Base-by-base conservation (phyloP, 2,329 filamentous ascomycete genomes). In the Phoma sp. region DNA sequence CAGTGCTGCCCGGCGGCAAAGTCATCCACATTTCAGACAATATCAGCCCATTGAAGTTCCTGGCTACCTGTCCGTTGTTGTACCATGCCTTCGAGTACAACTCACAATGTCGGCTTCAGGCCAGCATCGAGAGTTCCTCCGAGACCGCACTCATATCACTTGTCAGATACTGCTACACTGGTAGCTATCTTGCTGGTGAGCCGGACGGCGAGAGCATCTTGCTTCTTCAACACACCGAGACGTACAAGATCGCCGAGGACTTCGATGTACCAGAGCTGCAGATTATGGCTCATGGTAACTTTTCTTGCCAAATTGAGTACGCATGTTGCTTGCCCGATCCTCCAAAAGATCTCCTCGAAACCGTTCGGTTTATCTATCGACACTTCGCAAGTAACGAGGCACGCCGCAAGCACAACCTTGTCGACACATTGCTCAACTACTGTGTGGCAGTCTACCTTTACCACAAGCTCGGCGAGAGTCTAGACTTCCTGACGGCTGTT, bases 391-490 rank as follows among this genome's bases (percentile, higher is more conserved):
- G 57, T 18, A 37, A 62, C 3, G 43, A 73, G 36, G 57, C 62
- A 15, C 60, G 63, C 28, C 54, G 60, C 39, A 58, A 68, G 26
- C 60, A 67, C 21, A 57, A 63, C 15, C 62, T 80, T 4, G 57
- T 77, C 7, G 70, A 77, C 34, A 74, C 72, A 0, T 64, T 80
- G 14, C 65, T 78, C 42, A 72, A 78, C 57, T 80, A 80, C 61
- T 80, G 77, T 53, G 67, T 80, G 17, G 65, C 68, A 6, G 67
- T 64, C 23, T 79, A 77, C 57, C 30, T 62, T 3, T 67, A 69
- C 21, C 77, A 80, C 53, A 58, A 60, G 14, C 67, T 80, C 3
- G 72, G 63, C 2, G 46, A 71, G 18, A 65, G 73, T 34, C 47
- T 54, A 10, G 70, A 72, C 2, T 80, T 81, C 61, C 64, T 68